A percentile compares a stretch with the other conserved stretches of the same genome.
Evolutionary conservation across 768 basidiomycete genomes (phyloP).

Genomic region (Hypsizygus marmoreus): DNA sequence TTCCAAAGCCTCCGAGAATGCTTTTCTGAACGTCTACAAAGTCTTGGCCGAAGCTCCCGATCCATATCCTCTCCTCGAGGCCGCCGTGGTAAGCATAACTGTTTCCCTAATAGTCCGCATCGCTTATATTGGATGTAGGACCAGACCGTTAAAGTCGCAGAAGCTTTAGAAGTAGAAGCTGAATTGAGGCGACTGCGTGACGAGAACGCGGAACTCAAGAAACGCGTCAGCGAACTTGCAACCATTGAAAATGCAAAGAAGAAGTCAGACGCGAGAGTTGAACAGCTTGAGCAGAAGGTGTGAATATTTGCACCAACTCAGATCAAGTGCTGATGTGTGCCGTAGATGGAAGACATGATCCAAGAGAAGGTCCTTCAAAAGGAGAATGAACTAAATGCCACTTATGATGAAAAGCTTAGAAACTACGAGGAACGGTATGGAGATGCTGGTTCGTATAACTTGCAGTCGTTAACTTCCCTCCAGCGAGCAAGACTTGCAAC

Average conservation of each 20-base stretch:
- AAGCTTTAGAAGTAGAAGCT: conserved; percentile 72
- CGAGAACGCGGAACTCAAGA: conserved; percentile 82
- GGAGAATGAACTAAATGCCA: conserved; percentile 95
- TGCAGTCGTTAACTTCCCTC: conserved; percentile 1
- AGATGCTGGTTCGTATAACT: background rate
- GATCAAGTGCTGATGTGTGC: conserved; percentile 7
- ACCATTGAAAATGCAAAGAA: conserved; percentile 70
- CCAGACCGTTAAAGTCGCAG: conserved; percentile 88
- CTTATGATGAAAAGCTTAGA: conserved; percentile 92
- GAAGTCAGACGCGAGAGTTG: conserved; percentile 71
- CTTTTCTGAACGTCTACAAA: conserved; percentile 97
- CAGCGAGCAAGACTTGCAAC: conserved; percentile 91
- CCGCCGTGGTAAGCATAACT: conserved; percentile 66
- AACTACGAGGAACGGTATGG: conserved; percentile 94
- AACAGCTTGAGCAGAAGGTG: conserved; percentile 84
- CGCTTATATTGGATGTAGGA: conserved; percentile 51
- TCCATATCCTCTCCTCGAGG: conserved; percentile 94
- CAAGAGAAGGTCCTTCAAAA: conserved; percentile 88
- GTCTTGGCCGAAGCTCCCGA: conserved; percentile 96
- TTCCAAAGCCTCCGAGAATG: conserved; percentile 89
- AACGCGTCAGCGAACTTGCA: conserved; percentile 63
- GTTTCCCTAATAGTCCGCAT: background rate
- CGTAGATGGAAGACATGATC: conserved; percentile 92
- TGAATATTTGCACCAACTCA: conserved; percentile 12
- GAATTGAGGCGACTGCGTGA: conserved; percentile 75